These are phyloP conservation scores for Plasmodium billcollinsi DNA, from an alignment of 169 alveolate species.

Conservation along the genomic window DNA sequence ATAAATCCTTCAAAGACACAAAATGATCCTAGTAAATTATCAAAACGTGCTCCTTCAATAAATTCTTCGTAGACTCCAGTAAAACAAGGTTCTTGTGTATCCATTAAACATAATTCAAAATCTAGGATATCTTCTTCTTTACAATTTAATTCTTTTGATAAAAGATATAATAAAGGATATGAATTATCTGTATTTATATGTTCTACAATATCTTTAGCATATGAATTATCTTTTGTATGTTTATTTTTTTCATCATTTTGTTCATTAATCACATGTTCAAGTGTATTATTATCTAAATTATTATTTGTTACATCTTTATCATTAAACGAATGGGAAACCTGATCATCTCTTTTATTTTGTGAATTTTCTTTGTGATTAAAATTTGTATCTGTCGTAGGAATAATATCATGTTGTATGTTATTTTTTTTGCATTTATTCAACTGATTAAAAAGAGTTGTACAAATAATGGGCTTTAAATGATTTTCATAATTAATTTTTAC, in stretches of 20 bases:
- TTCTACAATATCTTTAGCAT: conserved; percentile 3
- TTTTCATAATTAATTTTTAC: conserved; percentile 86
- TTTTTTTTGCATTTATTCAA: background rate
- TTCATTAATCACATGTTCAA: background rate
- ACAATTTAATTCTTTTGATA: conserved; percentile 79
- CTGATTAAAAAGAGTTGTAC: conserved; percentile 69
- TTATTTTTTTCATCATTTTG: background rate
- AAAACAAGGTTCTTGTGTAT: conserved; percentile 89
- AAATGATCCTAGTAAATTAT: conserved; percentile 89
- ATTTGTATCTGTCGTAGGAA: too few species aligned
- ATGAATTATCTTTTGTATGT: conserved; percentile 15
- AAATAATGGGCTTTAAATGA: conserved; percentile 91
- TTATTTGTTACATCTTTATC: background rate
- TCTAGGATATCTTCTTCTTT: conserved; percentile 83
- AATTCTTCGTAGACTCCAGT: conserved; percentile 97
- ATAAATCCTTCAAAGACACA: conserved; percentile 78
- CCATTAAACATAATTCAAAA: conserved; percentile 94
- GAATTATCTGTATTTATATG: conserved; percentile 20
- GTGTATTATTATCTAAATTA: background rate
- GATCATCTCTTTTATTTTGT: background rate
- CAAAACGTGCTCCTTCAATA: conserved; percentile 94
- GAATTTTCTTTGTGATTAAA: background rate
- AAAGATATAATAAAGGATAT: conserved; percentile 37
- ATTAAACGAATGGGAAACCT: background rate
- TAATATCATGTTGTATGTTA: too few species aligned